Evolutionary conservation across 2,329 filamentous ascomycete genomes (phyloP).

Genomic region (Grosmannia penicillata): DNA sequence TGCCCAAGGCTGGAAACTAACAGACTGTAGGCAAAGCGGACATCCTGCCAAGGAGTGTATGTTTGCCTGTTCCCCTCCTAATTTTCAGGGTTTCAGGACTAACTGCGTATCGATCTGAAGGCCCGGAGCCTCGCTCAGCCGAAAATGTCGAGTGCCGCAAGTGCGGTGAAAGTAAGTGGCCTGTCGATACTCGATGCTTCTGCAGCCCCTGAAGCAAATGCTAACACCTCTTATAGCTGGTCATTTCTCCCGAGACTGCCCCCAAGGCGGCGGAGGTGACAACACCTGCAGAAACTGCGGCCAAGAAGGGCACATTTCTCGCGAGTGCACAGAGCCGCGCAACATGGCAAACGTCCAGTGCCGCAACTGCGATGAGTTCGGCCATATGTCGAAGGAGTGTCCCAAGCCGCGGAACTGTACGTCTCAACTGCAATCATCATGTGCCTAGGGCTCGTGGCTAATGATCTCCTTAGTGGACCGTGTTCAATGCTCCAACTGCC

Average conservation of each 20-base stretch:
- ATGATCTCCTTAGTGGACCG: constrained; percentile 26
- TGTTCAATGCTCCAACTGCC: constrained; percentile 44
- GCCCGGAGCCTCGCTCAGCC: constrained; percentile 43
- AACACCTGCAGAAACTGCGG: constrained; percentile 48
- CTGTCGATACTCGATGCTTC: no score
- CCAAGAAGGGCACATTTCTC: constrained; percentile 42
- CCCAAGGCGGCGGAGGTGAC: constrained; percentile 40
- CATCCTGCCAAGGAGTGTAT: constrained; percentile 35
- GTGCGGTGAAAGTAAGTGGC: constrained; percentile 41
- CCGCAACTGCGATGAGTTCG: constrained; percentile 39
- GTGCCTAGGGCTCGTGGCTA: no score
- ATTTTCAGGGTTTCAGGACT: constrained; percentile 13
- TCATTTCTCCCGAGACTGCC: constrained; percentile 50
- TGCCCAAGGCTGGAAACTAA: not conserved
- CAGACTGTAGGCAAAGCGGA: constrained; percentile 26
- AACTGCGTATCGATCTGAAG: constrained; percentile 22
- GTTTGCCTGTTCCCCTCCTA: constrained; percentile 8
- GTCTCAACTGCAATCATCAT: constrained; percentile 12
- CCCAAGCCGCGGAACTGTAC: constrained; percentile 40
- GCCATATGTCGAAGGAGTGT: constrained; percentile 33
- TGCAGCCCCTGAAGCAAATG: not conserved
- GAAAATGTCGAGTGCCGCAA: constrained; percentile 51
- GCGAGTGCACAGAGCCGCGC: constrained; percentile 41
- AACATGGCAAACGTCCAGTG: constrained; percentile 39
- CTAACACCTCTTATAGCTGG: constrained; percentile 28